Percentiles rank a stretch among this genome's conserved stretches.
Conservation (phyloP, 176 grass and related monocot species). For the Bothriochloa decipiens region DNA sequence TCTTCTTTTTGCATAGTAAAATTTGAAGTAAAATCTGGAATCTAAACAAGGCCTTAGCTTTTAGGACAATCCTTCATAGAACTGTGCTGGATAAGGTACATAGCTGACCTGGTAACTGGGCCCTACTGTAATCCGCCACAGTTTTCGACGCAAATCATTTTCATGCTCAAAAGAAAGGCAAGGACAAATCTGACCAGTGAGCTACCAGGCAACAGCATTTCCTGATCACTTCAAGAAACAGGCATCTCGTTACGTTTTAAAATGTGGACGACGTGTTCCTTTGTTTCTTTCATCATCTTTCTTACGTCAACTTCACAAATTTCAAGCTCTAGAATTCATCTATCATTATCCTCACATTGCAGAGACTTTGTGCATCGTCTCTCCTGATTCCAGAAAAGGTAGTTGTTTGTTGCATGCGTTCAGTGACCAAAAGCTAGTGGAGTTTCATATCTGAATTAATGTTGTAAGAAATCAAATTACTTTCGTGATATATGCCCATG, state of each 20-base stretch:
- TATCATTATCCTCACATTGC: background rate
- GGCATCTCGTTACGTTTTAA: background rate
- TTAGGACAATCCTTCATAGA: background rate
- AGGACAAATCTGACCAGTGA: constrained; percentile 14
- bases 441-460: background rate
- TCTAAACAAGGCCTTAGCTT: no score
- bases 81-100: background rate
- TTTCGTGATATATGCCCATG: constrained; percentile 3
- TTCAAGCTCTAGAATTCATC: background rate
- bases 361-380: background rate
- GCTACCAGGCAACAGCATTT: constrained; percentile 32
- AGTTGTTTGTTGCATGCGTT: background rate
- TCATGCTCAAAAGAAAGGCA: constrained; percentile 35
- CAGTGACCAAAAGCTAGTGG: constrained; percentile 4
- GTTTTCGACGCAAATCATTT: constrained; percentile 16
- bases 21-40: no score
- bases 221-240: constrained; percentile 5
- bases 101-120: background rate
- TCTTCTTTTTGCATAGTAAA: no score
- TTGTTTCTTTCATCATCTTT: constrained; percentile 23
- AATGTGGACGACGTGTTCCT: background rate
- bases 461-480: background rate
- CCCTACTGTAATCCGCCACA: background rate
- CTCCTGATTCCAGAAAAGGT: background rate
- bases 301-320: constrained; percentile 30